phyloP scores from a whole-genome alignment of 2,329 filamentous ascomycete genomes.

The Chrysoporthe deuterocubensis region DNA sequence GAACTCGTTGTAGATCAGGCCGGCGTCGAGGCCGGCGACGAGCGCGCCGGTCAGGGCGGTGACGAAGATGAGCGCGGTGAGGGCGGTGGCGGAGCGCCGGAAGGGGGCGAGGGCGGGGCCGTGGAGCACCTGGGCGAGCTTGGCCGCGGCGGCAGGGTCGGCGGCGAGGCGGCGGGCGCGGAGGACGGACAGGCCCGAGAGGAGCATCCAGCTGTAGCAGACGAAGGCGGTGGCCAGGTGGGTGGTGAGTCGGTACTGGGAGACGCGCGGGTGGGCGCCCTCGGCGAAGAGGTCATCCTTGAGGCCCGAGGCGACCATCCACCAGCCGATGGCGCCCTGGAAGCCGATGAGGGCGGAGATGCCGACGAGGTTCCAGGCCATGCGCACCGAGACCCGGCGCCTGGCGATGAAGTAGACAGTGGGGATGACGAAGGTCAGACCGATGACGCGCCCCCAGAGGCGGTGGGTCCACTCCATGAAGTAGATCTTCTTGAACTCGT shows the following conservation, averaged over 20 bases:
- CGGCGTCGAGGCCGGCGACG: slow-evolving; percentile 93
- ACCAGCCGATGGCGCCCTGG: slow-evolving; percentile 96
- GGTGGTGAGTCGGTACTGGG: slow-evolving; percentile 88
- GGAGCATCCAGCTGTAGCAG: slow-evolving; percentile 93
- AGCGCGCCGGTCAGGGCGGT: slow-evolving; percentile 94
- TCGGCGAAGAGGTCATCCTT: slow-evolving; percentile 95
- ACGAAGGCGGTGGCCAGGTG: slow-evolving; percentile 90
- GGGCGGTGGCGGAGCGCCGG: slow-evolving; percentile 70
- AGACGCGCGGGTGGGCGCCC: slow-evolving; percentile 88
- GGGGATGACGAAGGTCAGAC: slow-evolving; percentile 85
- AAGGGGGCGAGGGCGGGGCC: slow-evolving; percentile 73
- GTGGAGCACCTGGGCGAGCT: slow-evolving; percentile 64
- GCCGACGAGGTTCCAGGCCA: slow-evolving; percentile 77
- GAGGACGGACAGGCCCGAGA: slow-evolving; percentile 83
- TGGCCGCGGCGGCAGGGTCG: slow-evolving; percentile 65
- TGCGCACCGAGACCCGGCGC: slow-evolving; percentile 74
- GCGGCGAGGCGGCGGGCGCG: slow-evolving; percentile 74
- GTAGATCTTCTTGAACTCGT: slow-evolving; percentile 98
- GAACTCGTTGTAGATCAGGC: slow-evolving; percentile 98
- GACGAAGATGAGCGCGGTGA: slow-evolving; percentile 78
- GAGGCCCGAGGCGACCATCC: slow-evolving; percentile 98
- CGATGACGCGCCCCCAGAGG: slow-evolving; percentile 91
- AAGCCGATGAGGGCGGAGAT: slow-evolving; percentile 91
- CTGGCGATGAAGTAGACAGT: slow-evolving; percentile 86
- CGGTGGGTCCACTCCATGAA: slow-evolving; percentile 99